phyloP scores from a whole-genome alignment of 331 rosid genomes.

The Malus hybrid region DNA sequence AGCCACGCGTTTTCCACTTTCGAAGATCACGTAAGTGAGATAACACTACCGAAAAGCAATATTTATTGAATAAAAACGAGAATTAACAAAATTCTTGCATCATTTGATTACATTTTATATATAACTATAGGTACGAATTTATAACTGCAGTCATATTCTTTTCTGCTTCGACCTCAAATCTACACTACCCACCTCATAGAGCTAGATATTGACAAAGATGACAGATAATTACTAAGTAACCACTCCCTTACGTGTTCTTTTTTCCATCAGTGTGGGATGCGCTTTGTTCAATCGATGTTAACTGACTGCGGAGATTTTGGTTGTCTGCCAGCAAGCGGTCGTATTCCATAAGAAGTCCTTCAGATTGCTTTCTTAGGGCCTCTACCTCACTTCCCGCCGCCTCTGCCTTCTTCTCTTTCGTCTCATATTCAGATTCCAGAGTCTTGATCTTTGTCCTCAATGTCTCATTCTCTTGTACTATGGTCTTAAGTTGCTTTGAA shows the following conservation, averaged over 20 bases:
- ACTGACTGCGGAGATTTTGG: slow-evolving; percentile 51
- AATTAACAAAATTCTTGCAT: not conserved
- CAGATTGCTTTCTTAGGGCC: slow-evolving; percentile 67
- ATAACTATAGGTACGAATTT: not conserved
- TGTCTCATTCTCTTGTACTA: slow-evolving; percentile 50
- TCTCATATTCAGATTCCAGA: slow-evolving; percentile 53
- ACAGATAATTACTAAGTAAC: not conserved
- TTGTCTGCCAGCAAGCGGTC: slow-evolving; percentile 66
- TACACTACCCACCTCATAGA: slow-evolving; percentile 9
- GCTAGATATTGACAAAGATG: slow-evolving; percentile 17
- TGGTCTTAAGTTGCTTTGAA: slow-evolving; percentile 30
- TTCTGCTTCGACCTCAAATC: slow-evolving; percentile 4
- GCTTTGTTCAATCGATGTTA: slow-evolving; percentile 47
- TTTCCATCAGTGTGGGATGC: slow-evolving; percentile 25
- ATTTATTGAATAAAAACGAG: not conserved
- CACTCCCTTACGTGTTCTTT: slow-evolving; percentile 24
- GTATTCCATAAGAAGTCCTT: slow-evolving; percentile 68
- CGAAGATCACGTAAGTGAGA: no score
- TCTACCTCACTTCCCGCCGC: slow-evolving; percentile 49
- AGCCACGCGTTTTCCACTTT: no score
- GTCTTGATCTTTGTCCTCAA: slow-evolving; percentile 38
- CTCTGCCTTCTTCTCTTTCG: slow-evolving; percentile 39
- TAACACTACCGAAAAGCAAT: not conserved
- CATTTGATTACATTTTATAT: not conserved
- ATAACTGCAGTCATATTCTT: not conserved